These are phyloP conservation scores for Inga oerstediana DNA, from an alignment of 306 rosid species.

Conservation along the genomic window DNA sequence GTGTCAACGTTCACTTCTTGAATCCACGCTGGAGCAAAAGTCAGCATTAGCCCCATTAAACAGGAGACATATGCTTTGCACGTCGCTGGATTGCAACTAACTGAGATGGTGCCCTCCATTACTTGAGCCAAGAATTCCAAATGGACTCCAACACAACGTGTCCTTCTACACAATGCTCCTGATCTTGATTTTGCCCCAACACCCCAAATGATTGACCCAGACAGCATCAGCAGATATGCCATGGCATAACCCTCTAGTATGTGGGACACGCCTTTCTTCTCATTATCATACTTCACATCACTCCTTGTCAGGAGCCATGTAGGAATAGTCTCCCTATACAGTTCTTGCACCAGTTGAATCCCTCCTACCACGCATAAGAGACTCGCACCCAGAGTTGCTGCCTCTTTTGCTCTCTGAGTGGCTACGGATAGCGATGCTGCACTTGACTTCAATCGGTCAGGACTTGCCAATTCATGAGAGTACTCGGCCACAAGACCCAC, in stretches of 20 bases:
- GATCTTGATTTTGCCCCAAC: conserved; percentile 49
- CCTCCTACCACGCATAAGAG: conserved; percentile 69
- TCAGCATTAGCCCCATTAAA: conserved; percentile 63
- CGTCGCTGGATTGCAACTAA: conserved; percentile 61
- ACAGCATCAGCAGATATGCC: conserved; percentile 61
- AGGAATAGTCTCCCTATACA: conserved; percentile 73
- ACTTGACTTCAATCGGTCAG: conserved; percentile 47
- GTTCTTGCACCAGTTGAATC: conserved; percentile 60
- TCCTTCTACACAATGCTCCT: conserved; percentile 49
- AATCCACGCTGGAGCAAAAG: conserved; percentile 64
- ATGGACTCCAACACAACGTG: conserved; percentile 51
- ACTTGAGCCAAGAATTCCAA: conserved; percentile 71
- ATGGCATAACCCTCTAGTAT: conserved; percentile 70
- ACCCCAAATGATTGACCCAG: conserved; percentile 74
- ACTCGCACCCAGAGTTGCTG: conserved; percentile 69
- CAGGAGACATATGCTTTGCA: conserved; percentile 75
- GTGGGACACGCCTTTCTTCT: conserved; percentile 36
- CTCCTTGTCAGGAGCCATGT: conserved; percentile 63
- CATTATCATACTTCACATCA: conserved; percentile 39
- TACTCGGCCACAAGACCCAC: conserved; percentile 59
- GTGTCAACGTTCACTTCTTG: conserved; percentile 60
- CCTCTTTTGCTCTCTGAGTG: conserved; percentile 58
- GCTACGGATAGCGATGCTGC: conserved; percentile 57
- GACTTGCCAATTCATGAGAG: conserved; percentile 44
- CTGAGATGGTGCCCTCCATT: conserved; percentile 67